A percentile compares a stretch with the other conserved stretches of the same genome.
phyloP scores from a whole-genome alignment of 2,329 filamentous ascomycete species.

The Lecanicillium sp. region DNA sequence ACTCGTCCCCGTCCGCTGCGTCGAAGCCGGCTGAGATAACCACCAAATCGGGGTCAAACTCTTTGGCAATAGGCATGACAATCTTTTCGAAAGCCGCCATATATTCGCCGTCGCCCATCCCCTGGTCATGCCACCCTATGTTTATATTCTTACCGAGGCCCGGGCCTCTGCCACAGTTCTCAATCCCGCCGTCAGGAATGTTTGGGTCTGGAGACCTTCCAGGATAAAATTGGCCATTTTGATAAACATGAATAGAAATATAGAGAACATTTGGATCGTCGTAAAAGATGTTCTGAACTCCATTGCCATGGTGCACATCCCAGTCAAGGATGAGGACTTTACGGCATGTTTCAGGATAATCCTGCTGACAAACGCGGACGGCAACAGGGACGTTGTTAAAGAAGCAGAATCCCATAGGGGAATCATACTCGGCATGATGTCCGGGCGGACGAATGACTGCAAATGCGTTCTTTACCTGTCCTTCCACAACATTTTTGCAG shows the following conservation, averaged over 20 bases:
- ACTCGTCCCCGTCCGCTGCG: conserved; percentile 83
- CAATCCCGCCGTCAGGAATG: conserved; percentile 52
- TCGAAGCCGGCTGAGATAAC: conserved; percentile 96
- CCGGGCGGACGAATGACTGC: conserved; percentile 92
- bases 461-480: conserved; percentile 86
- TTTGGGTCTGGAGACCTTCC: conserved; percentile 48
- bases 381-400: conserved; percentile 98
- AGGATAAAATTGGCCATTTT: conserved; percentile 79
- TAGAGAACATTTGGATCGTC: conserved; percentile 91
- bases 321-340: conserved; percentile 93
- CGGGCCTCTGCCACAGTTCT: conserved; percentile 46
- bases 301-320: conserved; percentile 78
- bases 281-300: conserved; percentile 94
- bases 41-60: conserved; percentile 90
- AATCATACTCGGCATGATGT: conserved; percentile 83
- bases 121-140: conserved; percentile 58
- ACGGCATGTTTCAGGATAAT: conserved; percentile 71
- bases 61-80: conserved; percentile 89
- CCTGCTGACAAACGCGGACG: conserved; percentile 74
- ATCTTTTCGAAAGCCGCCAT: conserved; percentile 93
- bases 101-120: conserved; percentile 95
- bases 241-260: conserved; percentile 87
- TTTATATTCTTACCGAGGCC: conserved; percentile 58
- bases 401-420: conserved; percentile 89
- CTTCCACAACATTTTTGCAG: conserved; percentile 75